phyloP scores from a whole-genome alignment of 768 basidiomycete species.

The Paxillus involutus region DNA sequence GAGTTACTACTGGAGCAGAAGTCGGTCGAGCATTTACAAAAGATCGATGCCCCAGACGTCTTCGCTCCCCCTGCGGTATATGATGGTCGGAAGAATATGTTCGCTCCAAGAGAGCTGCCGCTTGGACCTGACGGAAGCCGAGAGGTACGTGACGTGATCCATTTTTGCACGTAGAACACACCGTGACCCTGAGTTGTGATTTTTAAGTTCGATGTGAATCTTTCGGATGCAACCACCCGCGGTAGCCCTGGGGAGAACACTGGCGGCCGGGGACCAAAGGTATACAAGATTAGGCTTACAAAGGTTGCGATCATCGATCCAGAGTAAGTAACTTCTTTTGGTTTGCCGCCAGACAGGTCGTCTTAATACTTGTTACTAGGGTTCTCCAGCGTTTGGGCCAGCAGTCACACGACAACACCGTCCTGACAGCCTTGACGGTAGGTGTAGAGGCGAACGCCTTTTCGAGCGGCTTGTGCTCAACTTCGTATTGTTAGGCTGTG shows the following conservation, averaged over 20 bases:
- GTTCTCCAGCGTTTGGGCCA: constrained; percentile 63
- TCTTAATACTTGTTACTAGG: constrained; percentile 35
- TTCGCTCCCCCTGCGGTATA: too few relatives aligned
- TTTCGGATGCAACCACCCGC: constrained; percentile 39
- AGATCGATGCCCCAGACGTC: too few relatives aligned
- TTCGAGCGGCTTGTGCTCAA: not conserved
- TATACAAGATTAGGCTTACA: constrained; percentile 63
- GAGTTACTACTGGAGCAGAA: too few relatives aligned
- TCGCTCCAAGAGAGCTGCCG: constrained; percentile 57
- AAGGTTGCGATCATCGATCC: constrained; percentile 62
- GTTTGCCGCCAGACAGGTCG: constrained; percentile 21
- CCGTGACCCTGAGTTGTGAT: constrained; percentile 7
- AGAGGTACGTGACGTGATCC: constrained; percentile 14
- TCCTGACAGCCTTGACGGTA: constrained; percentile 68
- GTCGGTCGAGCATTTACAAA: too few relatives aligned
- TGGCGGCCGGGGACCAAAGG: constrained; percentile 52
- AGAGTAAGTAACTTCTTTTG: constrained; percentile 38
- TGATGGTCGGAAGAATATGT: too few relatives aligned
- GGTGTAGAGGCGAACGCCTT: constrained; percentile 10
- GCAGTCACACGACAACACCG: constrained; percentile 66
- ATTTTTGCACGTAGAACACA: not conserved
- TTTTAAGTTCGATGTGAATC: constrained; percentile 63
- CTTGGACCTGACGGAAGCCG: too few relatives aligned
- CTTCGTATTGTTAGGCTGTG: constrained; percentile 45
- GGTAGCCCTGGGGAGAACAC: too few relatives aligned